Conservation (phyloP, 768 basidiomycete genomes). For the Guyanaporus albipodus region DNA sequence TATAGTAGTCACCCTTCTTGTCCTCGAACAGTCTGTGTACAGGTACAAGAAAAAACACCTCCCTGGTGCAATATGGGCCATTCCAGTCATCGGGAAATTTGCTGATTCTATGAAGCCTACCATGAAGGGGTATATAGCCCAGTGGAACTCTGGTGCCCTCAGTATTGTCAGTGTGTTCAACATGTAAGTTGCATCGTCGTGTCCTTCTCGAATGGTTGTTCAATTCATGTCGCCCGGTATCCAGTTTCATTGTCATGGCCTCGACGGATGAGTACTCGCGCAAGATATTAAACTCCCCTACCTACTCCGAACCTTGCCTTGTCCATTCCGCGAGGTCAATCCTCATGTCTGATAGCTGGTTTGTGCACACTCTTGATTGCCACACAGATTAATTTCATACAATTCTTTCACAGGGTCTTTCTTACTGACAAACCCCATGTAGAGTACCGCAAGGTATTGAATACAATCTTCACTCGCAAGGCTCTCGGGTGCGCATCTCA, state of each 20-base stretch:
- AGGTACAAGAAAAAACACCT: constrained; percentile 84
- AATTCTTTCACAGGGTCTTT: constrained; percentile 77
- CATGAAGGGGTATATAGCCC: constrained; percentile 86
- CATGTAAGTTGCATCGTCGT: constrained; percentile 56
- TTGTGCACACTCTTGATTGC: constrained; percentile 13
- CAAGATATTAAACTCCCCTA: constrained; percentile 94
- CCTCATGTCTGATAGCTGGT: constrained; percentile 86
- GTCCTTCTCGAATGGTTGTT: neutral
- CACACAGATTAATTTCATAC: neutral
- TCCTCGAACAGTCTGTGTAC: constrained; percentile 86
- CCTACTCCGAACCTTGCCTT: constrained; percentile 89
- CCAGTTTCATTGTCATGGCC: constrained; percentile 97
- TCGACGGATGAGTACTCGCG: constrained; percentile 90
- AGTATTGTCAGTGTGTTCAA: constrained; percentile 95
- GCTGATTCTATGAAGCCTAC: constrained; percentile 88
- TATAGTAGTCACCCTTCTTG: constrained; percentile 68
- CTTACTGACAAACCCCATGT: constrained; percentile 90
- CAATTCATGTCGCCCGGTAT: constrained; percentile 5
- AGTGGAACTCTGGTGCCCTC: constrained; percentile 88
- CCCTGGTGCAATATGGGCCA: constrained; percentile 88
- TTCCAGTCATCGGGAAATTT: constrained; percentile 97
- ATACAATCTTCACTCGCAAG: constrained; percentile 89
- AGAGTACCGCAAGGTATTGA: constrained; percentile 89
- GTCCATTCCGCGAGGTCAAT: constrained; percentile 89
- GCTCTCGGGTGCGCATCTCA: constrained; percentile 86